Base-by-base conservation (phyloP, 441 rosid genomes). In the Hura crepitans region DNA sequence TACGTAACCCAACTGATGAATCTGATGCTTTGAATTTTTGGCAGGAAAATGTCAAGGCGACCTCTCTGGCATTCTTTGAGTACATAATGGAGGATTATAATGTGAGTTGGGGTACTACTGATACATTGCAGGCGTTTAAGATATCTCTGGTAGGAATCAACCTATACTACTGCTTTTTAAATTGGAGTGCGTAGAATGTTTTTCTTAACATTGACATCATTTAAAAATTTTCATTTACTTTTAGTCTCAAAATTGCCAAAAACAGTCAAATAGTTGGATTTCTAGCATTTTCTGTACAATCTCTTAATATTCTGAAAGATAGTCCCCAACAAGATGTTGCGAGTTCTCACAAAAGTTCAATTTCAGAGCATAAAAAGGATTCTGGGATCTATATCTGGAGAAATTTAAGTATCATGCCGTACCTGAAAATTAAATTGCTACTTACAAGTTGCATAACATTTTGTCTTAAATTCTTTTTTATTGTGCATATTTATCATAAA, bases 61-160 rank as follows among this genome's bases (percentile, higher is more conserved):
- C 68, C 65, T 75, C 71, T 69, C 58, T 72, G 58, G 30, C 53
- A 59, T 74, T 84, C 68, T 70, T 81, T 23, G 67, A 69, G 63
- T 76, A 73, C 75, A 70, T 84, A 53, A 68, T 66, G 64, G 71
- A 61, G 22, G 63, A 78, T 47, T 81, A 60, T 58, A 61, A 67
- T 28, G 69, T 81, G 71, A 70, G 62, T 58, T 72, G 74, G 75
- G 74, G 78, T 66, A 62, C 79, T 14, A 57, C 49, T 31, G 62
- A 74, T 43, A 66, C 76, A 4, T 60, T 65, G 61, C 83, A 80
- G 69, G 87, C 83, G 7, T 81, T 79, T 74, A 83, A 74, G 77
- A 64, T 84, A 56, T 79, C 87, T 46, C 70, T 84, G 87, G 87
- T 83, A 35, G 73, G 86, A 68, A 51, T 63, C 45, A 62, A 59